Evolutionary conservation across 371 early-diverging fungal species (phyloP), one percentile per base, ranked within the genome.

Genomic region (Capillidium heterosporum): DNA sequence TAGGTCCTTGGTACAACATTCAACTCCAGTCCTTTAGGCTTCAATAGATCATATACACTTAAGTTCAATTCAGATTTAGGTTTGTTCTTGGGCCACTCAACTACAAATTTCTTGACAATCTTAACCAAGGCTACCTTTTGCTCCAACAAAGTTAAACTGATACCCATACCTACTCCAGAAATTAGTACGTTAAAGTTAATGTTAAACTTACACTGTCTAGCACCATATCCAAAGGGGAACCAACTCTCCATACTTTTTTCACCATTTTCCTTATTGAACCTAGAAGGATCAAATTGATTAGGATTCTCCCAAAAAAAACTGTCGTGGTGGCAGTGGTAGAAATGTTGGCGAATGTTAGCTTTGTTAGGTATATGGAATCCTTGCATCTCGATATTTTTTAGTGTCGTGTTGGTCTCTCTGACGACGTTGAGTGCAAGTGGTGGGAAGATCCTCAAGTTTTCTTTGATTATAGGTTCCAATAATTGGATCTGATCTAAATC

Each of bases 261-360:
- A 15, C n/a, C 29, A 24, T 21, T 24, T 2, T 39, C 15, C 10
- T 53, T 39, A 19, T 44, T 8, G 28, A 56, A 56, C 2, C 56
- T 1, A 15, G 13, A n/a, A 56, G 56, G 56, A n/a, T 46, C 47
- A 28, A 56, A 56, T 56, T 56, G 21, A 11, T 46, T 15, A 17
- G 56, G 56, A 31, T 56, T 56, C 10, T 42, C 15, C 56, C 56
- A 56, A 46, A 28, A 32, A 7, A 15, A 28, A 8, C 27, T 10
- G 19, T 21, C 21, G 17, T 32, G 19, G 21, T n/a, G 23, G 19
- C 43, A 26, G 46, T 42, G 32, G 21, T 31, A 42, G 1, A 27
- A 15, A 27, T 56, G 19, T 41, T 26, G 24, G 17, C 10, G 13
- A 1, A 56, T 17, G 3, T 28, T 7, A 15, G 41, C n/a, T 15